Conservation (phyloP, 1,284 basidiomycete genomes). For the Mycosarcoma maydis region DNA sequence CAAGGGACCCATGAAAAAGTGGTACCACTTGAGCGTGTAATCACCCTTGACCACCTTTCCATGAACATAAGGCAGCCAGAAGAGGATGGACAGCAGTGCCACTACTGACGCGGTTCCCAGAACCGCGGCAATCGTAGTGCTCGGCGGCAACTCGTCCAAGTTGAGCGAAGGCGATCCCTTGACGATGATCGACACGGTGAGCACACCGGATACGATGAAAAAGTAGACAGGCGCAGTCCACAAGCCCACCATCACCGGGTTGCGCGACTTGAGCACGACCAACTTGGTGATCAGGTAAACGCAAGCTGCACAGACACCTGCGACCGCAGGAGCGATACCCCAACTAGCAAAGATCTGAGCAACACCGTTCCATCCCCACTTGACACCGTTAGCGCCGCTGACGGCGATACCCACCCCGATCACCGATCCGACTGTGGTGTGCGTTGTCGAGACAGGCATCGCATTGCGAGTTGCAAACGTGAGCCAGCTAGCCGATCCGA, state of each 20-base stretch:
- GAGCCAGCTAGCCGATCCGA: conserved; percentile 44
- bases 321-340: conserved; percentile 45
- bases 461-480: conserved; percentile 40
- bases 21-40: conserved; percentile 43
- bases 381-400: conserved; percentile 24
- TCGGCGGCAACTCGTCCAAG: conserved; percentile 34
- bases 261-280: conserved; percentile 23
- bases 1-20: conserved; percentile 47
- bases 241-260: conserved; percentile 39
- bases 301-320: conserved; percentile 36
- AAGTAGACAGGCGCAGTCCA: conserved; percentile 40
- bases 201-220: conserved; percentile 29
- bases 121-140: conserved; percentile 22
- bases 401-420: conserved; percentile 49
- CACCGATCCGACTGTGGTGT: conserved; percentile 44
- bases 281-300: conserved; percentile 47
- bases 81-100: conserved; percentile 28
- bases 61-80: conserved; percentile 49
- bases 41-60: conserved; percentile 42
- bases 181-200: conserved; percentile 44
- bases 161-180: conserved; percentile 48
- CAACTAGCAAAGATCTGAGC: conserved; percentile 45
- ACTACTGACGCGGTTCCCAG: conserved; percentile 38
- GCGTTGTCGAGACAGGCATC: conserved; percentile 52
- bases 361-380: conserved; percentile 49